Conservation (phyloP, 2,329 filamentous ascomycete genomes). For the Penicillium oxalicum region DNA sequence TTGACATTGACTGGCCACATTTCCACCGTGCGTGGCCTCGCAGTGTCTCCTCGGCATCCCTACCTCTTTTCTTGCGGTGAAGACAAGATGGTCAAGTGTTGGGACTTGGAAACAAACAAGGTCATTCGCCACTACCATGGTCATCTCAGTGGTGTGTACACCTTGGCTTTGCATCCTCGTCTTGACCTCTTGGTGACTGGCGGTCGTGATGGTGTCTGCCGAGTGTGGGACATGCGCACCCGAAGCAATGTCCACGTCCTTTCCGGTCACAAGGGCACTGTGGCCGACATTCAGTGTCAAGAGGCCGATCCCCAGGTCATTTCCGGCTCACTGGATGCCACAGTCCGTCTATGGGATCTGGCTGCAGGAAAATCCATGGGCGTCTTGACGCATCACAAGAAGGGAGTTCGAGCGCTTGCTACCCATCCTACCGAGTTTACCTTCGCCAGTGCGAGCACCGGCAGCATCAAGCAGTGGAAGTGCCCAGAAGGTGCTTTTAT, state of each 20-base stretch:
- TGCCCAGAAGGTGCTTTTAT: constrained; percentile 97
- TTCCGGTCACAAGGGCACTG: constrained; percentile 81
- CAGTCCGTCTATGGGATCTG: constrained; percentile 88
- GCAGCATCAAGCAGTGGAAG: constrained; percentile 98
- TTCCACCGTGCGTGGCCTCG: constrained; percentile 83
- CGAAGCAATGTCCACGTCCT: constrained; percentile 93
- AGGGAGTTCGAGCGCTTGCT: constrained; percentile 80
- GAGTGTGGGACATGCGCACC: constrained; percentile 98
- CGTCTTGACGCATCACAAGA: constrained; percentile 96
- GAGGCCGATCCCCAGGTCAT: constrained; percentile 96
- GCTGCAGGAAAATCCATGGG: constrained; percentile 95
- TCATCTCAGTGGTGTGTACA: constrained; percentile 92
- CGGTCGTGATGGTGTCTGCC: constrained; percentile 84
- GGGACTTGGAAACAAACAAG: constrained; percentile 99
- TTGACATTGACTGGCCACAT: constrained; percentile 92
- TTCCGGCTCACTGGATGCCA: constrained; percentile 84
- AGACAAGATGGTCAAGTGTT: constrained; percentile 99
- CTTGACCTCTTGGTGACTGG: constrained; percentile 93
- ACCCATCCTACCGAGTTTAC: constrained; percentile 91
- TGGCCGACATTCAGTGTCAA: constrained; percentile 84
- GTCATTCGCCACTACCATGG: constrained; percentile 97
- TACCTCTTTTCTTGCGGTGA: constrained; percentile 97
- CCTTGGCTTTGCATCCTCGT: constrained; percentile 84
- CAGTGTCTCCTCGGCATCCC: constrained; percentile 86
- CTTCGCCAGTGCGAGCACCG: constrained; percentile 85